These are phyloP conservation scores for Nakazawaea wyomingensis DNA, from an alignment of 805 yeast species.

Conservation along the genomic window DNA sequence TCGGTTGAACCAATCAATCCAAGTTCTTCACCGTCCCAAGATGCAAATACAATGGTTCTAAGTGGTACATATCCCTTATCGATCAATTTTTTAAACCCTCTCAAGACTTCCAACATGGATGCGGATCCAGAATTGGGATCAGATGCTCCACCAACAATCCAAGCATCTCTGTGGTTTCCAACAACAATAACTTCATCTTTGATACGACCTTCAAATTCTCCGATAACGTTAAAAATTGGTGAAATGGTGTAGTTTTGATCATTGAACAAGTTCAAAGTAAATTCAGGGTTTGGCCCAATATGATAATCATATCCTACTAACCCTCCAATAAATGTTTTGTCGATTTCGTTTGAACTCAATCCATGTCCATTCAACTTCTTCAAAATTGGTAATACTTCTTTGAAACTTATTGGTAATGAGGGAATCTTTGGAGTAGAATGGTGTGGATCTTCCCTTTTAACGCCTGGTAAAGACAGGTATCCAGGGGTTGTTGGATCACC, in stretches of 20 bases:
- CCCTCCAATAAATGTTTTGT: slow-evolving; percentile 22
- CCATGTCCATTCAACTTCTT: slow-evolving; percentile 50
- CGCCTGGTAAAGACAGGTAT: slow-evolving; percentile 37
- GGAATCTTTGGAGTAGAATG: slow-evolving; percentile 54
- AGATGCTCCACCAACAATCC: slow-evolving; percentile 75
- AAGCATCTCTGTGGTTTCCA: slow-evolving; percentile 79
- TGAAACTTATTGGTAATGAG: slow-evolving; percentile 51
- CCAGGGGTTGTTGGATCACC: slow-evolving; percentile 71
- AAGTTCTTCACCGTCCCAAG: slow-evolving; percentile 81
- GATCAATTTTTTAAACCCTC: slow-evolving; percentile 48
- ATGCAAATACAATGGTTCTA: slow-evolving; percentile 62
- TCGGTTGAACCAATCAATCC: slow-evolving; percentile 77
- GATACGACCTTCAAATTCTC: slow-evolving; percentile 49
- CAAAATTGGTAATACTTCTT: slow-evolving; percentile 52
- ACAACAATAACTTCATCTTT: slow-evolving; percentile 52
- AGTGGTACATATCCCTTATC: slow-evolving; percentile 67
- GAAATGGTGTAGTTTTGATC: slow-evolving; percentile 59
- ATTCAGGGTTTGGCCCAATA: slow-evolving; percentile 31
- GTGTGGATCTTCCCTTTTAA: slow-evolving; percentile 37
- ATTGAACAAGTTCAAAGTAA: slow-evolving; percentile 49
- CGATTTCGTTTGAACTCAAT: slow-evolving; percentile 37
- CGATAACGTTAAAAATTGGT: slow-evolving; percentile 61
- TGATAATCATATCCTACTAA: slow-evolving; percentile 32
- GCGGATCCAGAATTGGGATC: slow-evolving; percentile 80
- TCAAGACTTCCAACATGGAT: slow-evolving; percentile 54